A percentile compares a stretch with the other conserved stretches of the same genome.
phyloP scores from a whole-genome alignment of 176 grass and related monocot species.

The Poa pratensis region DNA sequence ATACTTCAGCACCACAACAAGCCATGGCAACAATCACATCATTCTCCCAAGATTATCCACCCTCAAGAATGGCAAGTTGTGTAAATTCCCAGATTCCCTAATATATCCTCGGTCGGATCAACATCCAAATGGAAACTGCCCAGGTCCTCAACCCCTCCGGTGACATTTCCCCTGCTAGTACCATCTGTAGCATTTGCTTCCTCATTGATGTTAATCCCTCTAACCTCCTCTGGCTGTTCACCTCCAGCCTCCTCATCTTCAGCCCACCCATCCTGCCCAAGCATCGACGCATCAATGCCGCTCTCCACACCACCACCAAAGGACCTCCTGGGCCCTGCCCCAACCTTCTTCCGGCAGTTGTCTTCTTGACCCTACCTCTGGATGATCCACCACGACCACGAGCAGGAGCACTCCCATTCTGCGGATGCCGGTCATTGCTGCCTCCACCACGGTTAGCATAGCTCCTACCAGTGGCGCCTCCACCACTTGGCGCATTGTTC shows the following conservation, averaged over 20 bases:
- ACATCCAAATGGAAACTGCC: slow-evolving; percentile 78
- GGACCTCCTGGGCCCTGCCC: slow-evolving; percentile 33
- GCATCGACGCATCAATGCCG: slow-evolving; percentile 42
- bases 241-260: slow-evolving; percentile 29
- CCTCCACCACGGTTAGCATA: slow-evolving; percentile 37
- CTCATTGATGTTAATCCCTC: slow-evolving; percentile 88
- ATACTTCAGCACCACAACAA: slow-evolving; percentile 16
- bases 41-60: slow-evolving; percentile 59
- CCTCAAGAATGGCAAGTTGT: slow-evolving; percentile 67
- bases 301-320: slow-evolving; percentile 56
- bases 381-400: slow-evolving; percentile 47
- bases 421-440: slow-evolving; percentile 24
- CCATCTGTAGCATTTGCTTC: slow-evolving; percentile 65
- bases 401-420: slow-evolving; percentile 27
- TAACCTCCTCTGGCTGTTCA: slow-evolving; percentile 51
- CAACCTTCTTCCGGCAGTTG: slow-evolving; percentile 73
- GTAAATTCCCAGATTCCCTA: slow-evolving; percentile 78
- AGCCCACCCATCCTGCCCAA: slow-evolving; percentile 49
- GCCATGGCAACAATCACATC: slow-evolving; percentile 28
- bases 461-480: neutral
- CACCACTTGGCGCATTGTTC: slow-evolving; percentile 28
- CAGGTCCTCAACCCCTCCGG: slow-evolving; percentile 46
- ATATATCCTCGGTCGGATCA: slow-evolving; percentile 63
- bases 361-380: slow-evolving; percentile 67
- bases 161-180: slow-evolving; percentile 38